phyloP scores from a whole-genome alignment of 352 stramenopile species.

The Peronospora tabacina region DNA sequence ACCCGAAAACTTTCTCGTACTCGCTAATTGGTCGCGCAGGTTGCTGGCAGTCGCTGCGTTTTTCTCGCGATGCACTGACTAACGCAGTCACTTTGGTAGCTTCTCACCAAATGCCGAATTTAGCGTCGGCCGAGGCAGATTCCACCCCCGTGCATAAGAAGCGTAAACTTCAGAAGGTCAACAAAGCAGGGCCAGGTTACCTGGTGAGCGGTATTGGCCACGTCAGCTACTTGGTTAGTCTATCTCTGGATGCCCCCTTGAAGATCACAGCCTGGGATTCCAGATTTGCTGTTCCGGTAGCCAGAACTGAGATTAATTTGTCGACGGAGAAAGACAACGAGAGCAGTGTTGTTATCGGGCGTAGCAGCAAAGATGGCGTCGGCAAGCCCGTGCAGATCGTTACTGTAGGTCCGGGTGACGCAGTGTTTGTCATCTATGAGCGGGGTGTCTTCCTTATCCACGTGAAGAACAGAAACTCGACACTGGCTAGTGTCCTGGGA shows the following conservation, averaged over 20 bases:
- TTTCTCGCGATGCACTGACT: constrained; percentile 39
- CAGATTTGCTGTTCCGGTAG: constrained; percentile 66
- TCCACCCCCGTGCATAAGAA: constrained; percentile 47
- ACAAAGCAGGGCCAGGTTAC: constrained; percentile 22
- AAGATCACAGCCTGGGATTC: constrained; percentile 57
- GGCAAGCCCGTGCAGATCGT: constrained; percentile 44
- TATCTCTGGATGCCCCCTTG: constrained; percentile 27
- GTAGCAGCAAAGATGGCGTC: constrained; percentile 22
- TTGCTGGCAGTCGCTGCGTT: constrained; percentile 46
- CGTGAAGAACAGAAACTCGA: constrained; percentile 68
- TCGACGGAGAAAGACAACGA: constrained; percentile 20
- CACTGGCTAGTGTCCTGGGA: constrained; percentile 60
- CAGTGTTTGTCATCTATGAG: constrained; percentile 55
- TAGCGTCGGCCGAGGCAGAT: constrained; percentile 21
- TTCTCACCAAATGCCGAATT: constrained; percentile 36
- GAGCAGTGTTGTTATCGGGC: constrained; percentile 13
- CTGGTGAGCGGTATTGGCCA: constrained; percentile 35
- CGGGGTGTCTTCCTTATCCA: constrained; percentile 52
- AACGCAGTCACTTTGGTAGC: constrained; percentile 35
- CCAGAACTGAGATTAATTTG: constrained; percentile 40
- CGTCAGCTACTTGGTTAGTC: constrained; percentile 53
- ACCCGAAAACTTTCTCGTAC: constrained; percentile 64
- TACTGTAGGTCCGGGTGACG: constrained; percentile 48
- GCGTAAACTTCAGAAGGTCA: constrained; percentile 41
- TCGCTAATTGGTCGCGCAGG: constrained; percentile 54